These are phyloP conservation scores for Coniosporium tulheliwenetii DNA, from an alignment of 2,329 filamentous ascomycete genomes.

Conservation along the genomic window DNA sequence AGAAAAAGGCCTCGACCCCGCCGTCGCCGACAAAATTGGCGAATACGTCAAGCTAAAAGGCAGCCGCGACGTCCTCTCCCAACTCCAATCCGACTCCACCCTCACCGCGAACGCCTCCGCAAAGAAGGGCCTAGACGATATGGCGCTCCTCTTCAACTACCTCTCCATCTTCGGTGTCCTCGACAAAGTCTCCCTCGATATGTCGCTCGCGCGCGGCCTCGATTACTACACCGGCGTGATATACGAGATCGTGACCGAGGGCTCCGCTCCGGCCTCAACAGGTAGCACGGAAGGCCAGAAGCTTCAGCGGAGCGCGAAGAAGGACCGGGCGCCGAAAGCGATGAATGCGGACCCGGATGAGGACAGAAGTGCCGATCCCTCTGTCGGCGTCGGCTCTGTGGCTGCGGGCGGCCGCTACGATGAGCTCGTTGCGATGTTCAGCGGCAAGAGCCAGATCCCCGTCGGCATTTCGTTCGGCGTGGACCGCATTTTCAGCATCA, in stretches of 20 bases:
- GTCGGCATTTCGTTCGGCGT: slow-evolving; percentile 89
- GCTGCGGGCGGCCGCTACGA: slow-evolving; percentile 87
- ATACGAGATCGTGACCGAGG: slow-evolving; percentile 76
- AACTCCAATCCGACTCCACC: slow-evolving; percentile 50
- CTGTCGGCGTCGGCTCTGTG: slow-evolving; percentile 70
- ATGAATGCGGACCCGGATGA: slow-evolving; percentile 36
- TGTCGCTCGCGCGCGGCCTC: slow-evolving; percentile 78
- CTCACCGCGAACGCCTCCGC: slow-evolving; percentile 58
- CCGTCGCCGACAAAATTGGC: slow-evolving; percentile 75
- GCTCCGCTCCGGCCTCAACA: slow-evolving; percentile 43
- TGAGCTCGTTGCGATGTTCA: slow-evolving; percentile 88
- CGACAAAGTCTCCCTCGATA: slow-evolving; percentile 69
- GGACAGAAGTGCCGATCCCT: slow-evolving; percentile 64
- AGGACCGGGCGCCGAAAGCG: slow-evolving; percentile 34
- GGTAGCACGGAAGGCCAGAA: slow-evolving; percentile 23
- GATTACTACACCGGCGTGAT: slow-evolving; percentile 88
- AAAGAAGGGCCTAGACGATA: slow-evolving; percentile 66
- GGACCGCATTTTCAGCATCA: slow-evolving; percentile 88
- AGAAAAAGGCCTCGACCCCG: slow-evolving; percentile 65
- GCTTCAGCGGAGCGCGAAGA: slow-evolving; percentile 32
- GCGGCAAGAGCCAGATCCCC: slow-evolving; percentile 67
- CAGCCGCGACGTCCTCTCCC: slow-evolving; percentile 55
- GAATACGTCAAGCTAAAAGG: slow-evolving; percentile 70
- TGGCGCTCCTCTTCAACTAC: slow-evolving; percentile 68
- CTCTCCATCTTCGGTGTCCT: slow-evolving; percentile 61